Evolutionary conservation across 2,329 filamentous ascomycete species (phyloP).

Genomic region (Cladosporium sp.): DNA sequence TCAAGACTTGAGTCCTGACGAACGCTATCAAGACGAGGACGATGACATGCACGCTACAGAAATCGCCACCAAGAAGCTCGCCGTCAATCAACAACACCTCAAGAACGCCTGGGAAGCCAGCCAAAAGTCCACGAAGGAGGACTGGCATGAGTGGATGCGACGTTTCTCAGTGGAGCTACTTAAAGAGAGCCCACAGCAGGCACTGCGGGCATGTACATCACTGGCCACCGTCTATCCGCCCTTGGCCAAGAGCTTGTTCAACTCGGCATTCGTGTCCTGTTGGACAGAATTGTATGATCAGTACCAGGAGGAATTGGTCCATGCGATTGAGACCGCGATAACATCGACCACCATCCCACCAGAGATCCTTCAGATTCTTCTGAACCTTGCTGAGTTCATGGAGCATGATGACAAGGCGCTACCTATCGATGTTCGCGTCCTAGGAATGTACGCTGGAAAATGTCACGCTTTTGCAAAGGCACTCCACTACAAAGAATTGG

Average conservation of each 20-base stretch:
- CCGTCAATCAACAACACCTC: slow-evolving; percentile 95
- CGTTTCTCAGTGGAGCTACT: slow-evolving; percentile 93
- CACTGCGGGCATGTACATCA: slow-evolving; percentile 86
- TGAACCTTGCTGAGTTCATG: slow-evolving; percentile 99
- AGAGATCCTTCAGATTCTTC: slow-evolving; percentile 86
- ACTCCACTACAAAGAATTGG: slow-evolving; percentile 96
- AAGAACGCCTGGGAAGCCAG: slow-evolving; percentile 97
- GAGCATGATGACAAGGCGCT: slow-evolving; percentile 98
- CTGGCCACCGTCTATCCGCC: slow-evolving; percentile 89
- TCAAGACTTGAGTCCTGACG: slow-evolving; percentile 86
- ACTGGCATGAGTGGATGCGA: slow-evolving; percentile 99
- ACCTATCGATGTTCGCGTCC: slow-evolving; percentile 91
- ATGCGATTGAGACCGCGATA: slow-evolving; percentile 92
- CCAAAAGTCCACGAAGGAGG: slow-evolving; percentile 94
- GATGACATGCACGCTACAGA: slow-evolving; percentile 83
- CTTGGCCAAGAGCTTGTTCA: slow-evolving; percentile 90
- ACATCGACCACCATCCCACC: slow-evolving; percentile 94
- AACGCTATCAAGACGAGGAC: slow-evolving; percentile 65
- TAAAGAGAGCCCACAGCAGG: slow-evolving; percentile 93
- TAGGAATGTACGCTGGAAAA: slow-evolving; percentile 91
- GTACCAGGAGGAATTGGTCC: slow-evolving; percentile 94
- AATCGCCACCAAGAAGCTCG: slow-evolving; percentile 86
- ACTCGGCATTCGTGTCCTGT: slow-evolving; percentile 97
- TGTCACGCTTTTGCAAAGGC: slow-evolving; percentile 98
- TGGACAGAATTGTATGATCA: slow-evolving; percentile 98